These are phyloP conservation scores for Botrytis fragariae DNA, from an alignment of 2,329 filamentous ascomycete genomes.

Conservation along the genomic window DNA sequence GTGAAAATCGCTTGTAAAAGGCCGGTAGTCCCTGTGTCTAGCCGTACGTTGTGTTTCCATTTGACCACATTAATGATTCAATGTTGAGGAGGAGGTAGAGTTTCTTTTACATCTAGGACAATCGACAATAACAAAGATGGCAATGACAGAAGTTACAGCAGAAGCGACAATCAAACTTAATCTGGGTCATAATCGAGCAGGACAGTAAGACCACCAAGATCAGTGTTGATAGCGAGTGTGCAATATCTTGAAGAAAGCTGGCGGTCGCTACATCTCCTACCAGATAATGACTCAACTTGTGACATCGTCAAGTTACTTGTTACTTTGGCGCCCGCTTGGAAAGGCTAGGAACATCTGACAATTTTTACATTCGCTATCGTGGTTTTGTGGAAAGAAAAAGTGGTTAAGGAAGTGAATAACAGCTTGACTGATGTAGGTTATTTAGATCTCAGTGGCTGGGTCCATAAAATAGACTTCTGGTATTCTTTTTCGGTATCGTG, in stretches of 20 bases:
- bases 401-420: neutral
- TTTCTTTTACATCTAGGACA: accelerated
- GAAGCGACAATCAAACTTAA: neutral
- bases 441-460: neutral
- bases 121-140: neutral
- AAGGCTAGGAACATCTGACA: accelerated
- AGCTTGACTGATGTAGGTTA: too few relatives aligned
- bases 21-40: accelerated
- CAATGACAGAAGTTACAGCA: neutral
- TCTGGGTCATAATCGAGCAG: neutral
- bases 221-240: neutral
- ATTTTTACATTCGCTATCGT: accelerated
- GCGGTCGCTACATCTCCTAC: neutral
- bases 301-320: neutral
- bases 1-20: neutral
- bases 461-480: neutral
- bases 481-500: neutral
- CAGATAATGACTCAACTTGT: neutral
- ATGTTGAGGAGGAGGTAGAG: neutral
- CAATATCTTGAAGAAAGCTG: neutral
- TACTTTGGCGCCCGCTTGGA: too few relatives aligned
- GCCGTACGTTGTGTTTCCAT: neutral
- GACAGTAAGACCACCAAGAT: neutral
- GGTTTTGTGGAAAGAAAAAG: neutral
- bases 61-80: neutral